These are phyloP conservation scores for Jackrogersella minutella DNA, from an alignment of 495 filamentous ascomycete species.

Conservation along the genomic window DNA sequence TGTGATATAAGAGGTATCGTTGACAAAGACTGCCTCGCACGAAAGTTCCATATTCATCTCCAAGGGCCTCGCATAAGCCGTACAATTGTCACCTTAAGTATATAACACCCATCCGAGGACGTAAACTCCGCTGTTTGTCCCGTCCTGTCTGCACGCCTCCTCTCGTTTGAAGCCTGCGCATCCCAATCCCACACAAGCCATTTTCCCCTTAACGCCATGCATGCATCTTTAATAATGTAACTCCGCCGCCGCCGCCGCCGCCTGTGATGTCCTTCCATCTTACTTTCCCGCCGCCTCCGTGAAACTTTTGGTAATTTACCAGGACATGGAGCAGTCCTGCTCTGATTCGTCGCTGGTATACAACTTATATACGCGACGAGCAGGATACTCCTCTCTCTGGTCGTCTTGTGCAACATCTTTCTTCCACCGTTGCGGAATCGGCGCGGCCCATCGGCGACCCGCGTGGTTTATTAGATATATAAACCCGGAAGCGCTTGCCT, in stretches of 20 bases:
- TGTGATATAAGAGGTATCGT: not conserved
- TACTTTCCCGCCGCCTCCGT: slow-evolving; percentile 5
- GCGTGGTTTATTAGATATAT: slow-evolving; percentile 8
- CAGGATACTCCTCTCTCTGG: slow-evolving; percentile 14
- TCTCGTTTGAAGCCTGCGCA: slow-evolving; percentile 25
- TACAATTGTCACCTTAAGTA: slow-evolving; percentile 22
- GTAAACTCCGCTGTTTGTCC: slow-evolving; percentile 32
- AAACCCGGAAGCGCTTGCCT: slow-evolving; percentile 13
- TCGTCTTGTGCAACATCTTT: slow-evolving; percentile 8
- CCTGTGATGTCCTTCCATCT: slow-evolving; percentile 14
- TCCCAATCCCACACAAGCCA: slow-evolving; percentile 29
- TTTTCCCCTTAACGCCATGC: slow-evolving; percentile 43
- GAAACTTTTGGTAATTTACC: slow-evolving; percentile 15
- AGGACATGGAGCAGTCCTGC: slow-evolving; percentile 1
- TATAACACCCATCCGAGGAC: slow-evolving; percentile 29
- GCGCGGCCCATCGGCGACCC: not conserved
- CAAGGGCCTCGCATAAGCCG: slow-evolving; percentile 13
- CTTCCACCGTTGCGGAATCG: slow-evolving; percentile 7
- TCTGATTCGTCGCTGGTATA: slow-evolving; percentile 39
- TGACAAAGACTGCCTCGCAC: slow-evolving; percentile 13
- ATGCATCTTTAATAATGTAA: slow-evolving; percentile 42
- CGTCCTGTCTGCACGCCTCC: slow-evolving; percentile 24
- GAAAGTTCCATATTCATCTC: slow-evolving; percentile 13
- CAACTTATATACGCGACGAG: slow-evolving; percentile 40
- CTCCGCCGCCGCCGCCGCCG: slow-evolving; percentile 18